Conservation (phyloP, 768 basidiomycete species). For the Lentinula detonsa region DNA sequence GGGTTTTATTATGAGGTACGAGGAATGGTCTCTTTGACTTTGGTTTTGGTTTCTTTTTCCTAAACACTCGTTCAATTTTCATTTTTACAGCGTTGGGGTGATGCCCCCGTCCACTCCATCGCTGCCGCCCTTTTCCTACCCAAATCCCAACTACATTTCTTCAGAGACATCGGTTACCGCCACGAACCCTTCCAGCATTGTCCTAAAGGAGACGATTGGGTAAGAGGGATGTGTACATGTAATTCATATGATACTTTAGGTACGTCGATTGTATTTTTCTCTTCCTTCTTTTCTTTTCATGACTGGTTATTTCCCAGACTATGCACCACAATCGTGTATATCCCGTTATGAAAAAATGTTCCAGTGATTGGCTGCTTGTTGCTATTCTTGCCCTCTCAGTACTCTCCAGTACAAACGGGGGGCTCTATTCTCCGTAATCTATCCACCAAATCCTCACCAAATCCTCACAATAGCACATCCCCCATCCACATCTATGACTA, state of each 20-base stretch:
- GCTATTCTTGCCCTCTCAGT: too few species aligned
- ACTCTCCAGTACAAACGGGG: too few species aligned
- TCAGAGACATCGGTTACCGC: slow-evolving; percentile 55
- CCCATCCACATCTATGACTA: too few species aligned
- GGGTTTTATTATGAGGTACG: slow-evolving; percentile 67
- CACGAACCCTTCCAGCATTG: slow-evolving; percentile 37
- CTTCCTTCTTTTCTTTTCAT: background rate
- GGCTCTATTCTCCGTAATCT: too few species aligned
- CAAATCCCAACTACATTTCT: slow-evolving; percentile 67
- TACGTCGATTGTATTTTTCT: background rate
- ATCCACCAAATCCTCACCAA: too few species aligned
- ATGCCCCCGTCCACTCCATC: slow-evolving; percentile 55
- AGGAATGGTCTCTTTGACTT: slow-evolving; percentile 24
- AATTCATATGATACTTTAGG: background rate
- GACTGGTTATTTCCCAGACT: background rate
- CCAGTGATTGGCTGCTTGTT: background rate
- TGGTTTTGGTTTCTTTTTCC: slow-evolving; percentile 23
- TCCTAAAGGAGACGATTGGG: slow-evolving; percentile 5
- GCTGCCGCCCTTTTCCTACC: slow-evolving; percentile 50
- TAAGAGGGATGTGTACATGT: slow-evolving; percentile 1
- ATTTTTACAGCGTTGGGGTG: slow-evolving; percentile 31
- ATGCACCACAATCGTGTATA: slow-evolving; percentile 7
- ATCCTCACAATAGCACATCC: too few species aligned
- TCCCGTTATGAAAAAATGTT: slow-evolving; percentile 3
- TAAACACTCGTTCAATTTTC: slow-evolving; percentile 21